Base-by-base conservation (phyloP, 305 asterid species). In the Rubia occidens region DNA sequence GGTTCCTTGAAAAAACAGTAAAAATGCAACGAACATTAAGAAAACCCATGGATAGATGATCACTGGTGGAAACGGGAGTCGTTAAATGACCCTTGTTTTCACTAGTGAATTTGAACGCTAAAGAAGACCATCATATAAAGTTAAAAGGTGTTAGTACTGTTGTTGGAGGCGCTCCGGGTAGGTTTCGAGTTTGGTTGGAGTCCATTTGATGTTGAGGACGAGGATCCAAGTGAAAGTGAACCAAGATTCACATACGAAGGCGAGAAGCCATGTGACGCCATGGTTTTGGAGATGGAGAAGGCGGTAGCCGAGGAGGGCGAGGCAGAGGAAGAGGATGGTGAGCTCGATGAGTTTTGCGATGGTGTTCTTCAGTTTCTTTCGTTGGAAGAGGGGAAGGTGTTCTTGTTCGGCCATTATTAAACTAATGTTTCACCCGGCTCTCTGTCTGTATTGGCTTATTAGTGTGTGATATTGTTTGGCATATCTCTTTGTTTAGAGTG, bases 191-290 rank as follows among this genome's bases (percentile, higher is more conserved):
- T 63, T 49, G 2, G 72, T 14, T n/a, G 60, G 81, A 75, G 3
- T 76, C 82, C 82, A 81, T 74, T 81, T 81, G 54, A 62, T 8
- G 70, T 70, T 78, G 68, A 81, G 14, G 21, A 2, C 13, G 59
- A 81, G 66, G 51, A 78, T 14, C 85, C 85, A 81, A 32, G 60
- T 20, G 69, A 78, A 67, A 70, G 81, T 76, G 81, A 81, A 81
- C 82, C 82, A 78, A 51, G 80, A 65, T 49, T 81, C 85, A 11
- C 85, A 81, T 3, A 67, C 43, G 40, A 81, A 70, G n/a, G 82
- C 82, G 4, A 81, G 45, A 2, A 78, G 1, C 85, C 82, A 81
- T 2, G 68, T 13, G 17, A 61, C 47, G 11, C 75, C 72, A 59
- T 72, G 69, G 73, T 32, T 26, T 73, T 35, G n/a, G 11, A 74